Percentiles rank a stretch among this genome's conserved stretches.
phyloP scores from a whole-genome alignment of 495 filamentous ascomycete species.

The Penicillium verhagenii region DNA sequence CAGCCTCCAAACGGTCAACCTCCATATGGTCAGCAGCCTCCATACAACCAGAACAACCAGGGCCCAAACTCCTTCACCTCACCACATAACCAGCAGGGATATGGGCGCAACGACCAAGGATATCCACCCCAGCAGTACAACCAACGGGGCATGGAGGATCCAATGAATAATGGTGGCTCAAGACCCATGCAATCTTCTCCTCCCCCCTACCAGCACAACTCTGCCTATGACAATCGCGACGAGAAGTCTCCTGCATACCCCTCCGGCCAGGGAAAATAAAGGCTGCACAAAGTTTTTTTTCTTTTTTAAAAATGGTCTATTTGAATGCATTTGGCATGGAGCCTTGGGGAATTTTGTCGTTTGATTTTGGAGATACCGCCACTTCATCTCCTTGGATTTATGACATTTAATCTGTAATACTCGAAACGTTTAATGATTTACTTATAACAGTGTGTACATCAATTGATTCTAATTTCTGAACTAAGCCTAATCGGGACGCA shows the following conservation, averaged over 20 bases:
- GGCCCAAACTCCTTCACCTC: background rate
- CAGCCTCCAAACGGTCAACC: background rate
- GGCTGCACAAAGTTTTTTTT: too few relatives aligned
- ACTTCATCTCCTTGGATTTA: too few relatives aligned
- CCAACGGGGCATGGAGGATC: background rate
- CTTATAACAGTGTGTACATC: too few relatives aligned
- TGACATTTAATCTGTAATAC: too few relatives aligned
- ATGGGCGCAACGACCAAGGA: background rate
- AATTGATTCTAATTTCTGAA: too few relatives aligned
- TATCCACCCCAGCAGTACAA: background rate
- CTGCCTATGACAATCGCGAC: background rate
- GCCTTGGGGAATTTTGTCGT: too few relatives aligned
- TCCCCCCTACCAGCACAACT: background rate
- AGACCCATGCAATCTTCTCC: background rate
- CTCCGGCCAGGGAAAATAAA: background rate
- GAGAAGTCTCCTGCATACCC: background rate
- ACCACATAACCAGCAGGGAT: background rate
- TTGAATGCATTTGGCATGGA: too few relatives aligned
- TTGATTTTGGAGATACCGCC: too few relatives aligned
- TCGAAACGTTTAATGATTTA: too few relatives aligned
- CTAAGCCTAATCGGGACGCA: too few relatives aligned
- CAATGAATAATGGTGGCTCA: background rate
- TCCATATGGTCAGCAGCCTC: background rate
- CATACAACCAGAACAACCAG: background rate
- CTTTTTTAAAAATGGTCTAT: too few relatives aligned